Evolutionary conservation across 208 protist genomes (phyloP).

Genomic region (Lotmaria passim): DNA sequence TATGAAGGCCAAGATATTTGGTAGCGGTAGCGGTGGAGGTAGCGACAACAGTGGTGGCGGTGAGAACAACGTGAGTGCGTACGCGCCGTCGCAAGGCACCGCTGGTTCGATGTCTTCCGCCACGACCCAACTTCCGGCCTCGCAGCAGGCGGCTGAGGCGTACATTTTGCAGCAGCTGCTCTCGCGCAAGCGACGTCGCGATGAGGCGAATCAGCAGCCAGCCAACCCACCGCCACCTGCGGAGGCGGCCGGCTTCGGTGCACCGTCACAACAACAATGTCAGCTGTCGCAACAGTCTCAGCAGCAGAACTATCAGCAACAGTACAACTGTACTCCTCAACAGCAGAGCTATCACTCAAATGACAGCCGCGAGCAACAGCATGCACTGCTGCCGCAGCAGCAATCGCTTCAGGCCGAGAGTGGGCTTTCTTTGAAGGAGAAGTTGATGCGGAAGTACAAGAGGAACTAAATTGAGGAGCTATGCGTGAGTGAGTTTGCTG

Average conservation of each 20-base stretch:
- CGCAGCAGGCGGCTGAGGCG: conserved; percentile 43
- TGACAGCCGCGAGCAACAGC: conserved; percentile 12
- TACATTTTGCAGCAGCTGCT: conserved; percentile 73
- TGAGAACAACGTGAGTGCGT: background rate
- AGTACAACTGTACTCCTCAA: background rate
- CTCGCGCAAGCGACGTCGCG: conserved; percentile 63
- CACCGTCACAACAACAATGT: background rate
- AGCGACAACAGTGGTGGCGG: background rate
- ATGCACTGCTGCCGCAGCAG: background rate
- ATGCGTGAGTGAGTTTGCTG: background rate
- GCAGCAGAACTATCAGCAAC: background rate
- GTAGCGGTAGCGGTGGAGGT: conserved; percentile 3
- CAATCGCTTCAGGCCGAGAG: background rate
- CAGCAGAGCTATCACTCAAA: background rate
- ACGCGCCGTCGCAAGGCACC: conserved; percentile 17
- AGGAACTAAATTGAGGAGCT: conserved; percentile 11
- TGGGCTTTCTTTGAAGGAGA: conserved; percentile 58
- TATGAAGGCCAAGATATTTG: conserved; percentile 77
- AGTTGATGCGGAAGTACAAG: conserved; percentile 59
- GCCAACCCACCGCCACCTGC: background rate
- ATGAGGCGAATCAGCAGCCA: conserved; percentile 29
- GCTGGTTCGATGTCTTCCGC: background rate
- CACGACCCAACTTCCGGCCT: background rate
- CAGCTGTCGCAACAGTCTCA: background rate
- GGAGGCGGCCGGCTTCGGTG: background rate